These are phyloP conservation scores for Pseudogymnoascus sp. DNA, from an alignment of 2,329 filamentous ascomycete genomes.

Conservation along the genomic window DNA sequence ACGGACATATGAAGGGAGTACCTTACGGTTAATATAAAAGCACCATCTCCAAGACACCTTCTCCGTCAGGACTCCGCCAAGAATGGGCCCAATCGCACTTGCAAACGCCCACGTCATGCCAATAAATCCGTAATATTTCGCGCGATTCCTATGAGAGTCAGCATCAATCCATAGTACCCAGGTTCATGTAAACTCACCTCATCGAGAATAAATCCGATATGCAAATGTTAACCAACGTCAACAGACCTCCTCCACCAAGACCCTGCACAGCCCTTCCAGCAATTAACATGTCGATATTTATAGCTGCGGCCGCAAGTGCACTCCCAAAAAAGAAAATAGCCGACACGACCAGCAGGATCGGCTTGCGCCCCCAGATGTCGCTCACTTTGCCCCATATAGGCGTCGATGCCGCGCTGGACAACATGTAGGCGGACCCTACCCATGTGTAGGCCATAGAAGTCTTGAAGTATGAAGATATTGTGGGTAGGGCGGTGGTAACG, in stretches of 20 bases:
- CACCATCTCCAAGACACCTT: conserved; percentile 55
- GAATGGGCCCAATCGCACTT: conserved; percentile 54
- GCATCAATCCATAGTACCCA: not conserved
- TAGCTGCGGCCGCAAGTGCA: conserved; percentile 40
- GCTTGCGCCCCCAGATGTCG: conserved; percentile 52
- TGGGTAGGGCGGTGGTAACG: conserved; percentile 53
- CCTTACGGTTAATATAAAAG: conserved; percentile 22
- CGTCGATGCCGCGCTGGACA: conserved; percentile 58
- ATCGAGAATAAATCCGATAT: conserved; percentile 48
- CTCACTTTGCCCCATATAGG: conserved; percentile 63
- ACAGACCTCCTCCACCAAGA: conserved; percentile 43
- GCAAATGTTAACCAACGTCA: conserved; percentile 45
- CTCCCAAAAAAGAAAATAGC: conserved; percentile 45
- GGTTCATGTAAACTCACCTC: conserved; percentile 22
- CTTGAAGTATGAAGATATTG: conserved; percentile 46
- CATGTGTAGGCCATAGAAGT: conserved; percentile 53
- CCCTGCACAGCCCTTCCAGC: conserved; percentile 43
- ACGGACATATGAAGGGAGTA: not conserved
- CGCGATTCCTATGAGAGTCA: conserved; percentile 24
- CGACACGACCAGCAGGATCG: conserved; percentile 40
- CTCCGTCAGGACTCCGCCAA: conserved; percentile 59
- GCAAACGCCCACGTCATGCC: conserved; percentile 61
- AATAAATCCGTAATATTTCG: conserved; percentile 54
- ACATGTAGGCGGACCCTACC: conserved; percentile 67
- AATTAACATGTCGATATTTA: conserved; percentile 41